A percentile compares a stretch with the other conserved stretches of the same genome.
These are phyloP conservation scores for Botrytis deweyae DNA, from an alignment of 2,329 filamentous ascomycete species.

Conservation along the genomic window DNA sequence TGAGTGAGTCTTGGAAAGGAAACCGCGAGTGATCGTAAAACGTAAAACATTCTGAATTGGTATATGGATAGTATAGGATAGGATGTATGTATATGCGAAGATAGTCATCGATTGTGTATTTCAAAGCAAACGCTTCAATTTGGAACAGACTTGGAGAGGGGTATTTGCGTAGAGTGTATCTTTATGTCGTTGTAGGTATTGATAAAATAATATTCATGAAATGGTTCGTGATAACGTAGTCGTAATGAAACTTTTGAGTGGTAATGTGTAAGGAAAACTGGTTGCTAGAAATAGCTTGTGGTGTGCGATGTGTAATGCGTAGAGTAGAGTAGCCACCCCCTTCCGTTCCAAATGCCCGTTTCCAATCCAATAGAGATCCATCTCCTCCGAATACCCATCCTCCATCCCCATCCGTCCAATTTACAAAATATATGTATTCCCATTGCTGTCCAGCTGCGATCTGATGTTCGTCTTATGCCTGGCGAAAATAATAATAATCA, in stretches of 20 bases:
- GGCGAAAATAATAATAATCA: constrained; percentile 9
- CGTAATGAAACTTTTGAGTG: constrained; percentile 14
- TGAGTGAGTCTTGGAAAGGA: not conserved
- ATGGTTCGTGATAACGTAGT: constrained; percentile 23
- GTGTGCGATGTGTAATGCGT: constrained; percentile 15
- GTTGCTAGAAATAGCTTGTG: constrained; percentile 22
- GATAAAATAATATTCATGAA: constrained; percentile 21
- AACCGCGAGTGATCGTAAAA: constrained; percentile 7
- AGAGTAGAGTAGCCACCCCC: constrained; percentile 5
- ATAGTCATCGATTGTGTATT: constrained; percentile 18
- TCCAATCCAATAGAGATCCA: constrained; percentile 19
- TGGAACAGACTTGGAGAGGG: constrained; percentile 19
- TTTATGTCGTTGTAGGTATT: not conserved
- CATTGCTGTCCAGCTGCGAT: constrained; percentile 22
- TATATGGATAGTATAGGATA: constrained; percentile 1
- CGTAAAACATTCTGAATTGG: constrained; percentile 6
- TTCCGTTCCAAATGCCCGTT: constrained; percentile 16
- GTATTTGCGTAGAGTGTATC: constrained; percentile 15
- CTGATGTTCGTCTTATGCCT: constrained; percentile 22
- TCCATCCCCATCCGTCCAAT: constrained; percentile 15
- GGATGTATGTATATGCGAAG: constrained; percentile 13
- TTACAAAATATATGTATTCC: constrained; percentile 19
- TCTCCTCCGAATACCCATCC: constrained; percentile 13
- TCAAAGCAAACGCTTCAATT: constrained; percentile 18
- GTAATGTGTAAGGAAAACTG: constrained; percentile 15